Evolutionary conservation across 306 rosid genomes (phyloP), one percentile per base, ranked within the genome.

Genomic region (Corylus heterophylla): DNA sequence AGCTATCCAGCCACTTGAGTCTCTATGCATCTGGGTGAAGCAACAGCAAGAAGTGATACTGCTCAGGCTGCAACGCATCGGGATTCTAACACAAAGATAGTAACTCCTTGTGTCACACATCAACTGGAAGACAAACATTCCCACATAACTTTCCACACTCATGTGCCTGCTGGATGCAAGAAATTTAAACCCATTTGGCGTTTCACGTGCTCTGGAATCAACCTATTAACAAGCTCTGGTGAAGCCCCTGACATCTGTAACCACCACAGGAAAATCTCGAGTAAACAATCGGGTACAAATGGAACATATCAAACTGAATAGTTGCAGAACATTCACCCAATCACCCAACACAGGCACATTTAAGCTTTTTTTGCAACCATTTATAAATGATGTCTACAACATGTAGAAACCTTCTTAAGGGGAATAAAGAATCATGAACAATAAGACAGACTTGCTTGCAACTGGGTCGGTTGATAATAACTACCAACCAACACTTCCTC

Each of bases 181-280:
- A 89, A 81, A 63, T 87, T 87, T 69, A 78, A 88, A 50, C 97
- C 95, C 69, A 88, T 87, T 77, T 94, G 97, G 69, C 97, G 90
- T 90, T 94, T 92, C 90, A 86, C 86, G 37, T 91, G 92, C 62
- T 94, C 97, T 13, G 98, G 98, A 83, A 94, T 87, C 87, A 94
- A 89, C 93, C 78, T 91, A 67, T 89, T 87, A 74, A 91, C 68
- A 49, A 94, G 97, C 82, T 94, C 98, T 12, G 95, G 90, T 55
- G 98, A 89, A 16, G 97, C 88, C 42, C 97, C 90, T 0, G 91
- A 63, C 73, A 91, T 74, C 98, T 94, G 97, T 55, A 78, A 82
- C 49, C 39, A 73, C 70, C 73, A 73, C 20, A 50, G n/a, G 14
- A 8, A 13, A 54, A 31, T 14, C 51, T 48, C 66, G 63, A 13